Percentiles rank a stretch among this genome's conserved stretches.
Evolutionary conservation across 257 asterid species (phyloP).

Genomic region (Handroanthus guayacan): DNA sequence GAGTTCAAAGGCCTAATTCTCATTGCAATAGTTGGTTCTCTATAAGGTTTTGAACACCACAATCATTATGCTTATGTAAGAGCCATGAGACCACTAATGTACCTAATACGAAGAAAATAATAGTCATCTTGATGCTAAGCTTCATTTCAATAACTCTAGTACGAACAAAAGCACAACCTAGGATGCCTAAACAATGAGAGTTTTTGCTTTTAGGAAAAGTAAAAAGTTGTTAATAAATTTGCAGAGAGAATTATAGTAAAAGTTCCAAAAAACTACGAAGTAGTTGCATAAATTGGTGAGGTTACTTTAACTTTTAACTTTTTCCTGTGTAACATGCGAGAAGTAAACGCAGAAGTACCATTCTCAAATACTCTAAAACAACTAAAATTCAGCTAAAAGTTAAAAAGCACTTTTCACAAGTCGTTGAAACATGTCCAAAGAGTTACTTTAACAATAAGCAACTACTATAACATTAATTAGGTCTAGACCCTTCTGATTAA

Average conservation of each 20-base stretch:
- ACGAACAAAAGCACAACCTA: background rate
- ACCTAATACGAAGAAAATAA: slow-evolving; percentile 23
- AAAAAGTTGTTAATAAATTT: too few relatives aligned
- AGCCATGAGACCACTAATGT: background rate
- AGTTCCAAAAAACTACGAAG: too few relatives aligned
- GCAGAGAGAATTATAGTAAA: too few relatives aligned
- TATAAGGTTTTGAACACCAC: background rate
- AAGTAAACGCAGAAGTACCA: too few relatives aligned
- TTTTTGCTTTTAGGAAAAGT: too few relatives aligned
- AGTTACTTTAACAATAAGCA: background rate
- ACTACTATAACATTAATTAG: background rate
- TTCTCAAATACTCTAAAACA: too few relatives aligned
- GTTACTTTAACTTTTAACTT: too few relatives aligned
- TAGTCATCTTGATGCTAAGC: slow-evolving; percentile 10
- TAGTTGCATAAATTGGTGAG: too few relatives aligned
- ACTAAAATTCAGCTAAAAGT: too few relatives aligned
- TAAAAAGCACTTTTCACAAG: too few relatives aligned
- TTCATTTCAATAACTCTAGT: background rate
- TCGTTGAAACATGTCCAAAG: background rate
- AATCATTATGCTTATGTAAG: background rate
- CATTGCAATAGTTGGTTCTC: background rate
- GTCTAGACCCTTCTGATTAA: background rate
- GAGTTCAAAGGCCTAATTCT: background rate
- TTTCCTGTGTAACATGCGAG: too few relatives aligned
- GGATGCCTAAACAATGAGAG: too few relatives aligned